Evolutionary conservation across 169 alveolate genomes (phyloP).

Genomic region (Cryptosporidium parvum): DNA sequence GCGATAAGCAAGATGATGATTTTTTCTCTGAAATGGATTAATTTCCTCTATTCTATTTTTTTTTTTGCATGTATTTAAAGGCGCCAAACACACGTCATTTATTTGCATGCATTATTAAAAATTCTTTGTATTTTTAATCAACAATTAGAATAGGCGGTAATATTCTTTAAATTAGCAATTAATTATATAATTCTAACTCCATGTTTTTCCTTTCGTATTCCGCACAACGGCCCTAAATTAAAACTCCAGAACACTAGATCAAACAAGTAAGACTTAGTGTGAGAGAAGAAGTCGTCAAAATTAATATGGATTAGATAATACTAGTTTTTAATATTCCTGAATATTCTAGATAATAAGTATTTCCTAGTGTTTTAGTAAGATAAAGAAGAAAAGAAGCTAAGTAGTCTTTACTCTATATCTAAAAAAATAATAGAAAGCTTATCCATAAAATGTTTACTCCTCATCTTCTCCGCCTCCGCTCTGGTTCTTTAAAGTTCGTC

Average conservation of each 20-base stretch:
- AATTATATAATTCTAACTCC: too few species aligned
- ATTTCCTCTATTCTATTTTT: not conserved
- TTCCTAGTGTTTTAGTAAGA: not conserved
- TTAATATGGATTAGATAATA: constrained; percentile 7
- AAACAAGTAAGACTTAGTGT: not conserved
- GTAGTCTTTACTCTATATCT: constrained; percentile 2
- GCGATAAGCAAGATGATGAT: not conserved
- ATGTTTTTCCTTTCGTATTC: not conserved
- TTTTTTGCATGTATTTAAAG: not conserved
- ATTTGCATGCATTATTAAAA: not conserved
- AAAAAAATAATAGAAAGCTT: not conserved
- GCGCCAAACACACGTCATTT: constrained; percentile 1
- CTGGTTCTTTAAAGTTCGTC: constrained; percentile 87
- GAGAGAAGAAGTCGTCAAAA: too few species aligned
- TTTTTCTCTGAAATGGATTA: not conserved
- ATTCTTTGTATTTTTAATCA: not conserved
- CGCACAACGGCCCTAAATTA: not conserved
- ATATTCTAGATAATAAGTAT: constrained; percentile 6
- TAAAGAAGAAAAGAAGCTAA: not conserved
- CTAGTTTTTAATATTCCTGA: constrained; percentile 17
- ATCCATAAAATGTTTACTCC: constrained; percentile 16
- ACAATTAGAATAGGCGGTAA: not conserved
- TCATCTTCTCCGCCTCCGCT: constrained; percentile 68
- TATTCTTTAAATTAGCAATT: too few species aligned
- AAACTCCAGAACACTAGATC: not conserved